phyloP scores from a whole-genome alignment of 148 eudicot species.

The Cornus florida region DNA sequence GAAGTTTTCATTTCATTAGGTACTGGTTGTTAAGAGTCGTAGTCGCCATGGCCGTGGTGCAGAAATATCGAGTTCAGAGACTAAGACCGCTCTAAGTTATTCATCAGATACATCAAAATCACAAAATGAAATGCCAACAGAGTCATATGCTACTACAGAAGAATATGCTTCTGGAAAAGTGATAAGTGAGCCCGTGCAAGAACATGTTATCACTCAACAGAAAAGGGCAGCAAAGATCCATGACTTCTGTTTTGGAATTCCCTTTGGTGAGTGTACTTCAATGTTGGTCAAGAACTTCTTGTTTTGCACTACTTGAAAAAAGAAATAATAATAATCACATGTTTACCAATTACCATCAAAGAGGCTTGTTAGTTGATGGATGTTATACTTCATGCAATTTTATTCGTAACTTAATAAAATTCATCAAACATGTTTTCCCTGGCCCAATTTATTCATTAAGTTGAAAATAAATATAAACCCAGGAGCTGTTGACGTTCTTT shows the following conservation, averaged over 20 bases:
- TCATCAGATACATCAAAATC: conserved; percentile 41
- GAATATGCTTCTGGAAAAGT: conserved; percentile 38
- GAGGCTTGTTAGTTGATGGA: neutral
- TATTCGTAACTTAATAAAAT: too few species aligned
- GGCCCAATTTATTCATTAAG: too few species aligned
- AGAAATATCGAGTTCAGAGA: conserved; percentile 42
- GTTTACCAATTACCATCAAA: neutral
- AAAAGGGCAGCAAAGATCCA: conserved; percentile 75
- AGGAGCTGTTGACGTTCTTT: too few species aligned
- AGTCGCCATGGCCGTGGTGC: conserved; percentile 47
- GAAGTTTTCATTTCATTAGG: conserved; percentile 29
- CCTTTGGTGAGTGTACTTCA: conserved; percentile 67
- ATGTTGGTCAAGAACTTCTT: neutral
- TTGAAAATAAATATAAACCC: too few species aligned
- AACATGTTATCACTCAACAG: conserved; percentile 32
- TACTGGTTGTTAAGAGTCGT: conserved; percentile 37
- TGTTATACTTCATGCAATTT: too few species aligned
- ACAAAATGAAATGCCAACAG: conserved; percentile 29
- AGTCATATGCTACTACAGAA: conserved; percentile 31
- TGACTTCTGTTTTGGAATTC: conserved; percentile 91
- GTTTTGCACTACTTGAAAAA: neutral
- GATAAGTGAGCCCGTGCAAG: conserved; percentile 32
- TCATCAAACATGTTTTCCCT: too few species aligned
- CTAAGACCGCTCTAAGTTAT: conserved; percentile 40
- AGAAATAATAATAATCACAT: neutral